Evolutionary conservation across 2,329 filamentous ascomycete genomes (phyloP).

Genomic region (Cercospora sesami): DNA sequence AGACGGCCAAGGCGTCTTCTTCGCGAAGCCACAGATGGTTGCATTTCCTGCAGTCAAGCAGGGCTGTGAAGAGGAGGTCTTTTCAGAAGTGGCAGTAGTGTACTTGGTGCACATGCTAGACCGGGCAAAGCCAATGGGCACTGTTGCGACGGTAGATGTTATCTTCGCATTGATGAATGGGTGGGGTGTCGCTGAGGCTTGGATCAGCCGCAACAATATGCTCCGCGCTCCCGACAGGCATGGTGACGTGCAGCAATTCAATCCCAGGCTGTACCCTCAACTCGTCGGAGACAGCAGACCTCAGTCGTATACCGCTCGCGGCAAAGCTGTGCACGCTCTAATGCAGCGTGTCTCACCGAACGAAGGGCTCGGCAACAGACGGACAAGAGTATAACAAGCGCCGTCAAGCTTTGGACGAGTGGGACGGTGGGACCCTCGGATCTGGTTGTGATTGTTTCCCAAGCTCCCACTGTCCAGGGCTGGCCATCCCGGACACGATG

Average conservation of each 20-base stretch:
- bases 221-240: neutral
- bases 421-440: neutral
- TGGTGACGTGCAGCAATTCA: neutral
- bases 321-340: neutral
- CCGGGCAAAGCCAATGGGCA: neutral
- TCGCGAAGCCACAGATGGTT: slow-evolving; percentile 31
- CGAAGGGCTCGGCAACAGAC: neutral
- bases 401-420: neutral
- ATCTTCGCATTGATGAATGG: neutral
- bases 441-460: neutral
- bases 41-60: slow-evolving; percentile 68
- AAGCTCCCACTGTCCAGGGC: neutral
- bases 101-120: neutral
- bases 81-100: too few species aligned
- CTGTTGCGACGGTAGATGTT: neutral
- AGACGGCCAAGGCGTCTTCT: slow-evolving; percentile 60
- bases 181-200: neutral
- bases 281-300: neutral
- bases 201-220: neutral
- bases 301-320: neutral
- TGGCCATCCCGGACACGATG: neutral
- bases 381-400: neutral
- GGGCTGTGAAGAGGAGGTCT: slow-evolving; percentile 67
- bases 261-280: neutral
- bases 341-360: neutral